These are phyloP conservation scores for Penicillium crustosum DNA, from an alignment of 2,329 filamentous ascomycete genomes.

Conservation along the genomic window DNA sequence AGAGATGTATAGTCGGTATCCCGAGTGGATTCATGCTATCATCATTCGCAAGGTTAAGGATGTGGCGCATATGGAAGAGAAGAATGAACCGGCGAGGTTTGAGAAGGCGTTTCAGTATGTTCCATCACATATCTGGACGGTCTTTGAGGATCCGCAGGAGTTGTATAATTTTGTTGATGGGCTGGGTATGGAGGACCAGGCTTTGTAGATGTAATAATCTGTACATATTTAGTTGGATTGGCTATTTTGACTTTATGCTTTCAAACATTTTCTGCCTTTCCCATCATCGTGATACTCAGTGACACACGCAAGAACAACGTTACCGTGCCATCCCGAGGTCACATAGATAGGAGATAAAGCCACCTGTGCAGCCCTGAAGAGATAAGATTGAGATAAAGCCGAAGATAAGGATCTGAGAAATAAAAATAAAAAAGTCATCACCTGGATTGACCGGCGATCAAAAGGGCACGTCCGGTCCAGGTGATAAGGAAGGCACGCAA, in stretches of 20 bases:
- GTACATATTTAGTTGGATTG: conserved; percentile 4
- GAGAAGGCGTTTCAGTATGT: conserved; percentile 77
- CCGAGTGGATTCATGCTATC: conserved; percentile 78
- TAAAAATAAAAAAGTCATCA: neutral
- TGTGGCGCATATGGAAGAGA: conserved; percentile 70
- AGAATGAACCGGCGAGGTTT: conserved; percentile 74
- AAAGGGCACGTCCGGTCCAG: neutral
- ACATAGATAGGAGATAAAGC: neutral
- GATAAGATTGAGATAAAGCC: neutral
- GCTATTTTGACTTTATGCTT: neutral
- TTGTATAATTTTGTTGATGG: conserved; percentile 40
- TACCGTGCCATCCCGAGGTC: neutral
- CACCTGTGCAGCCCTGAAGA: no score
- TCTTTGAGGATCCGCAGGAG: conserved; percentile 77
- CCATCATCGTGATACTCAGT: neutral
- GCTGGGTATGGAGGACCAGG: conserved; percentile 26
- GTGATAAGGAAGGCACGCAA: neutral
- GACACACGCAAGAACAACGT: neutral
- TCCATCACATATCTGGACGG: conserved; percentile 70
- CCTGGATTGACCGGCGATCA: neutral
- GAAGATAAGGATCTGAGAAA: neutral
- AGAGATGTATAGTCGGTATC: conserved; percentile 67
- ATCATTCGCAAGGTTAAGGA: conserved; percentile 82
- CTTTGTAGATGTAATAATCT: conserved; percentile 8
- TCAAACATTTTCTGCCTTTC: neutral